Percentiles rank a stretch among this genome's conserved stretches.
phyloP scores from a whole-genome alignment of 169 alveolate species.

The Condylostoma magnum region DNA sequence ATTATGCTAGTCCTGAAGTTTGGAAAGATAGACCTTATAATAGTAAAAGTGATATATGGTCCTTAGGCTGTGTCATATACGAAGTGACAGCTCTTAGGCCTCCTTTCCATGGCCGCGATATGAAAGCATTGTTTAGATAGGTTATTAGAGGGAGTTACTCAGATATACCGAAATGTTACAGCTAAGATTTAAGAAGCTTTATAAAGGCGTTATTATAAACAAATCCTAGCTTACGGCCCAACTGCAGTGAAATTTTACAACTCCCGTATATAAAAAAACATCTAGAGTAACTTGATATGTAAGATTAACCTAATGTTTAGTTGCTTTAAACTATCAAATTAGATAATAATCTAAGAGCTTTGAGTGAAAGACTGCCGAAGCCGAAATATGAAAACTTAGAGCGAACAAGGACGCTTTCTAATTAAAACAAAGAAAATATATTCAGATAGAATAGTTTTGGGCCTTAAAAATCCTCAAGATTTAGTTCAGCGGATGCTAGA shows the following conservation, averaged over 20 bases:
- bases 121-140: conserved; percentile 65
- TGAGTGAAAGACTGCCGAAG: conserved; percentile 69
- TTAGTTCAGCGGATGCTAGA: too few relatives aligned
- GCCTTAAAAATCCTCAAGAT: too few relatives aligned
- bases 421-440: too few relatives aligned
- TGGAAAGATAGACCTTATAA: conserved; percentile 79
- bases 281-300: too few relatives aligned
- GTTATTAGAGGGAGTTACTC: conserved; percentile 40
- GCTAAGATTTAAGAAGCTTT: neutral
- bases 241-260: neutral
- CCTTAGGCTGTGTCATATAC: conserved; percentile 69
- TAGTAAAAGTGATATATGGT: conserved; percentile 71
- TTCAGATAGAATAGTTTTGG: too few relatives aligned
- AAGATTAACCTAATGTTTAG: too few relatives aligned
- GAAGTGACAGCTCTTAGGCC: conserved; percentile 65
- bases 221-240: conserved; percentile 17
- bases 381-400: too few relatives aligned
- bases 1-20: conserved; percentile 78
- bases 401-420: too few relatives aligned
- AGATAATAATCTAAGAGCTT: conserved; percentile 51
- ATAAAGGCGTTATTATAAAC: neutral
- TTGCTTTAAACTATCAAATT: conserved; percentile 71
- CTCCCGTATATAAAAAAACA: neutral
- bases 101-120: conserved; percentile 76
- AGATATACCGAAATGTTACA: conserved; percentile 2